Percentiles rank a stretch among this genome's conserved stretches.
Evolutionary conservation across 306 rosid species (phyloP).

Genomic region (Medicago ruthenica): DNA sequence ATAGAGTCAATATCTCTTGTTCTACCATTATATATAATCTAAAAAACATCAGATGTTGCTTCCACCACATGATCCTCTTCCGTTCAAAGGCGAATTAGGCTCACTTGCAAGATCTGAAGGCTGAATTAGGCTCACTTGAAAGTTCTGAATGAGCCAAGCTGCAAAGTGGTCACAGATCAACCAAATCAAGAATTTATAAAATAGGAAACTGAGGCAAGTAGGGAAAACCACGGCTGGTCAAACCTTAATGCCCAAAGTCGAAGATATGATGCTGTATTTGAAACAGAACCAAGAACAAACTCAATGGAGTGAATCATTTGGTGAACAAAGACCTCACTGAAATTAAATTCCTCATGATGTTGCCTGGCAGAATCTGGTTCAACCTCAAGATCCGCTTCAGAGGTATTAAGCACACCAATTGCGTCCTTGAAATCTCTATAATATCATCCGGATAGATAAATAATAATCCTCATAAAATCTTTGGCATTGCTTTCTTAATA

Average conservation of each 20-base stretch:
- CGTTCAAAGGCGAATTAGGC: no score
- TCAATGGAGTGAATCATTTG: conserved; percentile 99
- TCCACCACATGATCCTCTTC: no score
- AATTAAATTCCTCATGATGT: conserved; percentile 86
- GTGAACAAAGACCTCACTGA: conserved; percentile 96
- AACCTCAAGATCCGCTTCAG: conserved; percentile 82
- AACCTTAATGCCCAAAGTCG: conserved; percentile 99
- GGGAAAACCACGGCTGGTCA: conserved; percentile 40
- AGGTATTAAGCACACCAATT: conserved; percentile 78
- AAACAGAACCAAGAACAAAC: conserved; percentile 97
- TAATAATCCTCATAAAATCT: conserved; percentile 39
- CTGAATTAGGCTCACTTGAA: no score
- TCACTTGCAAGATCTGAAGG: no score
- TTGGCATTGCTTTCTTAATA: conserved; percentile 25
- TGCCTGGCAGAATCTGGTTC: conserved; percentile 93
- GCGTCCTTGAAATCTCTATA: conserved; percentile 94
- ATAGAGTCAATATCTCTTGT: no score
- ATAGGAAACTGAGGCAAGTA: conserved; percentile 34
- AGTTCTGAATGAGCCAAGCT: conserved; percentile 99
- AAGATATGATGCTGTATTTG: conserved; percentile 98
- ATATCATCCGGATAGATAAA: conserved; percentile 42
- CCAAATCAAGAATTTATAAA: conserved; percentile 16
- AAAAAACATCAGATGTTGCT: no score
- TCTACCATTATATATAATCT: no score
- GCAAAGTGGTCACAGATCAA: conserved; percentile 50